Percentiles rank a stretch among this genome's conserved stretches.
Evolutionary conservation across 805 yeast genomes (phyloP).

Genomic region (Lipomyces yamanashiensis): DNA sequence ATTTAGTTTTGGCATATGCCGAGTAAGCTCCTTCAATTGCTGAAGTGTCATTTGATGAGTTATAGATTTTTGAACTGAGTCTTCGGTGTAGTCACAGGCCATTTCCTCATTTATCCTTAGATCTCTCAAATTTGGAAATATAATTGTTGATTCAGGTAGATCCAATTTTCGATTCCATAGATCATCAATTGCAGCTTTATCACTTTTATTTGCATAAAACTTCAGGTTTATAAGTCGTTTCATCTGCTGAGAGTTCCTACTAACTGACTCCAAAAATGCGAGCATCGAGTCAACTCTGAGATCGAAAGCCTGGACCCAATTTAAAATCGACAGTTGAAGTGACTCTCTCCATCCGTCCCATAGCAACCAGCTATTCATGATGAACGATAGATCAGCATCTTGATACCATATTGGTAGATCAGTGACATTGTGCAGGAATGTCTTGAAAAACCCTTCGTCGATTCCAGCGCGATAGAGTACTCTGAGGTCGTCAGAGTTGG

Average conservation of each 20-base stretch:
- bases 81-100: not conserved
- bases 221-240: slow-evolving; percentile 20
- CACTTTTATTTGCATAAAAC: slow-evolving; percentile 1
- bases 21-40: slow-evolving; percentile 1
- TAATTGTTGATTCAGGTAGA: not conserved
- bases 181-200: not conserved
- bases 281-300: slow-evolving; percentile 14
- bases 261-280: not conserved
- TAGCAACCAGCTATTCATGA: slow-evolving; percentile 8
- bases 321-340: slow-evolving; percentile 4
- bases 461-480: slow-evolving; percentile 22
- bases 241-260: not conserved
- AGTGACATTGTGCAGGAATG: slow-evolving; percentile 19
- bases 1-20: slow-evolving; percentile 3
- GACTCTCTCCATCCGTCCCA: slow-evolving; percentile 19
- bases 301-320: slow-evolving; percentile 11
- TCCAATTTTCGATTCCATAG: not conserved
- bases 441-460: slow-evolving; percentile 23
- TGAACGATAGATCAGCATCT: slow-evolving; percentile 6
- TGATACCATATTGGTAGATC: slow-evolving; percentile 10
- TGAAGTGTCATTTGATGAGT: not conserved
- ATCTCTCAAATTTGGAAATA: slow-evolving; percentile 19
- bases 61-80: not conserved
- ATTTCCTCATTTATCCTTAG: slow-evolving; percentile 15
- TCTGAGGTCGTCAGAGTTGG: slow-evolving; percentile 4